Evolutionary conservation across 2,329 filamentous ascomycete species (phyloP), one percentile per base, ranked within the genome.

Genomic region (Nothophoma quercina): DNA sequence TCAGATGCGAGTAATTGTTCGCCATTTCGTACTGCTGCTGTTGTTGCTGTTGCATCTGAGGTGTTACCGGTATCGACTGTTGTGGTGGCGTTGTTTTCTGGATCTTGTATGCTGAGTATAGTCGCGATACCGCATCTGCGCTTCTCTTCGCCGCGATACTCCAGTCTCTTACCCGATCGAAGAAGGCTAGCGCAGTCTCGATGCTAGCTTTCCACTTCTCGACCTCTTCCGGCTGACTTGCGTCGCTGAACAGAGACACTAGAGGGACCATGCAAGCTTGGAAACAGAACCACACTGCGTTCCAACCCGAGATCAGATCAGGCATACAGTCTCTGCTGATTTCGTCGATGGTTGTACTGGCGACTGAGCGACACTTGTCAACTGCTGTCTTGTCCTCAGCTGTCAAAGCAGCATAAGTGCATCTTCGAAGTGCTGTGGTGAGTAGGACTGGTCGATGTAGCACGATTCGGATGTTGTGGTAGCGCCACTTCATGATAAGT

Each of bases 401-500:
- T 64, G 56, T 83, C 74, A 63, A 81, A 75, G 40, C 81, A 72
- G 51, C 80, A 79, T 67, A 82, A 44, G 68, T 82, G 79, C 62
- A 82, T 60, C 59, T 77, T 64, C 80, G 79, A 79, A 67, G 85
- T 79, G 65, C 89, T 77, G 74, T 84, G 5, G 72, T 88, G 5
- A 93, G 80, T 1, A 93, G 79, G 0, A 88, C 85, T 0, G 89
- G 89, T 2, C 90, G 82, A 70, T 92, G 87, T 18, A 93, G 83
- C 1, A 93, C 81, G 74, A 92, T 88, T 38, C 89, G 86, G 38
- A 91, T 81, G 63, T 91, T 91, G 67, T 90, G 86, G 68, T 90
- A 93, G 12, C 89, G 83, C 90, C 89, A 93, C 71, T 90, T 89
- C 87, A 92, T 91, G 62, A 92, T 83, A 58, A 85, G 85, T 42